Evolutionary conservation across 192 early-diverging fungal species (phyloP).

Genomic region (Entophlyctis luteolus): DNA sequence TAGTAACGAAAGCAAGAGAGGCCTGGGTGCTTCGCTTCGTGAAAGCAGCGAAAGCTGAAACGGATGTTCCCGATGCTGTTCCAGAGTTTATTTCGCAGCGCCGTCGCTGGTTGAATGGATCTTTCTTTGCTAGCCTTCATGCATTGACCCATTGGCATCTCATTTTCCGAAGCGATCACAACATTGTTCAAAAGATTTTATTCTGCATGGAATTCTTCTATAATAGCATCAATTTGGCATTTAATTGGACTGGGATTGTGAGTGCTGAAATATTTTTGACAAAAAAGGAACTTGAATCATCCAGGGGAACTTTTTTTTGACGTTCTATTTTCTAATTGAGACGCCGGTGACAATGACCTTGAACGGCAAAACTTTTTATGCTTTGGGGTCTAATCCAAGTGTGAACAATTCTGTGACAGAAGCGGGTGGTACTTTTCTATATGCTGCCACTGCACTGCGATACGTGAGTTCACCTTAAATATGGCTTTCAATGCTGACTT

Average conservation of each 20-base stretch:
- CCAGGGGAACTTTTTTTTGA: slow-evolving; percentile 47
- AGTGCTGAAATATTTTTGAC: slow-evolving; percentile 4
- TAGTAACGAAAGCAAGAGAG: slow-evolving; percentile 66
- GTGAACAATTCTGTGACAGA: slow-evolving; percentile 17
- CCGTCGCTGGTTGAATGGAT: slow-evolving; percentile 56
- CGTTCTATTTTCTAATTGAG: slow-evolving; percentile 49
- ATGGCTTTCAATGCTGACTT: slow-evolving; percentile 21
- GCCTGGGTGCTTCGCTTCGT: slow-evolving; percentile 76
- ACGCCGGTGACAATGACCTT: slow-evolving; percentile 7
- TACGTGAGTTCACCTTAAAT: slow-evolving; percentile 8
- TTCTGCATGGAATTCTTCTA: slow-evolving; percentile 66
- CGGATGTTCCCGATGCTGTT: slow-evolving; percentile 73
- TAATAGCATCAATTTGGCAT: slow-evolving; percentile 58
- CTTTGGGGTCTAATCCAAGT: slow-evolving; percentile 43
- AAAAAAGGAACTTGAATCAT: not conserved
- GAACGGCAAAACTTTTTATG: slow-evolving; percentile 41
- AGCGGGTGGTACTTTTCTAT: slow-evolving; percentile 10
- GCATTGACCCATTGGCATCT: slow-evolving; percentile 59
- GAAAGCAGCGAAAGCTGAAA: slow-evolving; percentile 67
- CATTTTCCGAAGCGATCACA: slow-evolving; percentile 65
- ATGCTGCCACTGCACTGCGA: slow-evolving; percentile 13
- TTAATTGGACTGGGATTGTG: slow-evolving; percentile 44
- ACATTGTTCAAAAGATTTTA: slow-evolving; percentile 58
- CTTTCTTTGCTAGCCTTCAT: slow-evolving; percentile 62
- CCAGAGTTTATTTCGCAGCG: slow-evolving; percentile 55